A percentile compares a stretch with the other conserved stretches of the same genome.
Conservation (phyloP, 2,329 filamentous ascomycete species). For the Fusarium longipes region DNA sequence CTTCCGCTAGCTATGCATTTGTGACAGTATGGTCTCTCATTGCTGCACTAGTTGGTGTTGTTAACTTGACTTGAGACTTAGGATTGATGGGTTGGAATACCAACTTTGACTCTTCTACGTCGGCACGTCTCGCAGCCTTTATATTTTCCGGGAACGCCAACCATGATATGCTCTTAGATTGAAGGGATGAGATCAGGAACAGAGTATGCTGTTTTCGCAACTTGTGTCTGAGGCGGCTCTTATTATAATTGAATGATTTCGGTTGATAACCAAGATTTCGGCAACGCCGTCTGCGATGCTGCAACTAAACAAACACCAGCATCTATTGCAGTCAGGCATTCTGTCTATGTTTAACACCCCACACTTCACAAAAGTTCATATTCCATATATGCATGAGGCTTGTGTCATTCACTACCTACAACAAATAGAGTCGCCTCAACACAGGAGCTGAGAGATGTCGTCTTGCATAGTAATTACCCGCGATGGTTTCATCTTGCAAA, state of each 20-base stretch:
- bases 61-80: constrained; percentile 1
- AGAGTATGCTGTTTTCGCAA: not conserved
- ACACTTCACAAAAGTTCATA: constrained; percentile 35
- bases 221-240: not conserved
- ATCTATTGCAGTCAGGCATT: constrained; percentile 33
- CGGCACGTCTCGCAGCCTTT: constrained; percentile 73
- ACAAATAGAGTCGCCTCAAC: constrained; percentile 7
- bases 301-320: constrained; percentile 38
- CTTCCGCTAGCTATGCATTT: constrained; percentile 69
- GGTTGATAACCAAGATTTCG: constrained; percentile 13
- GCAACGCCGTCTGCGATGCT: constrained; percentile 25
- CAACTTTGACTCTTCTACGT: constrained; percentile 67
- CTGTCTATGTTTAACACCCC: constrained; percentile 37
- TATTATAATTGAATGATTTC: constrained; percentile 6
- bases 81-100: constrained; percentile 28
- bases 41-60: constrained; percentile 65
- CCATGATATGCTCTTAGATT: constrained; percentile 56
- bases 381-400: constrained; percentile 20
- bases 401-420: not conserved
- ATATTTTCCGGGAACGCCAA: constrained; percentile 72
- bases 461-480: constrained; percentile 34
- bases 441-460: constrained; percentile 22
- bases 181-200: constrained; percentile 4
- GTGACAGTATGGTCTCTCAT: constrained; percentile 68
- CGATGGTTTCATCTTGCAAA: constrained; percentile 40